Evolutionary conservation across 2,329 filamentous ascomycete species (phyloP).

Genomic region (Fusarium incarnatum): DNA sequence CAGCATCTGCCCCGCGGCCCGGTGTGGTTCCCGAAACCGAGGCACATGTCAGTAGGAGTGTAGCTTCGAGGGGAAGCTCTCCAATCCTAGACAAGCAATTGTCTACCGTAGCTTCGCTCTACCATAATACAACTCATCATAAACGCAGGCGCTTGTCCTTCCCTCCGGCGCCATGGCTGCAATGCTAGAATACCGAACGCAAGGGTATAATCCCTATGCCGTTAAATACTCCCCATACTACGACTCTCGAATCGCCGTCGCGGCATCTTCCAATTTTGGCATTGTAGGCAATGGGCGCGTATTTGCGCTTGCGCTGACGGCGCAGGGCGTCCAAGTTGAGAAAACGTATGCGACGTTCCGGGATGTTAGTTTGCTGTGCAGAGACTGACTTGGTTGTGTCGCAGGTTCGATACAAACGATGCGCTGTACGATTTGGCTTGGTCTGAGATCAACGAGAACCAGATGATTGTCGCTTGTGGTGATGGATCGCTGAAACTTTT

Average conservation of each 20-base stretch:
- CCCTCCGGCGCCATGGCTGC: slow-evolving; percentile 55
- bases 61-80: slow-evolving; percentile 21
- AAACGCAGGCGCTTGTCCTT: slow-evolving; percentile 34
- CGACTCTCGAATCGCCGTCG: slow-evolving; percentile 92
- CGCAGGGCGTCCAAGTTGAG: slow-evolving; percentile 84
- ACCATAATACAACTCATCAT: slow-evolving; percentile 25
- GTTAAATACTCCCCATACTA: slow-evolving; percentile 99
- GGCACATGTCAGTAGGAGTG: slow-evolving; percentile 51
- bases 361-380: background rate
- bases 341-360: slow-evolving; percentile 72
- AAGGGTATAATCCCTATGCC: slow-evolving; percentile 94
- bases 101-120: slow-evolving; percentile 15
- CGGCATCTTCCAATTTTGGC: slow-evolving; percentile 92
- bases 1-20: slow-evolving; percentile 39
- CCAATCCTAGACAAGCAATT: slow-evolving; percentile 18
- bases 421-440: slow-evolving; percentile 94
- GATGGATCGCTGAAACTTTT: slow-evolving; percentile 97
- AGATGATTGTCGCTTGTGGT: slow-evolving; percentile 87
- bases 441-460: slow-evolving; percentile 97
- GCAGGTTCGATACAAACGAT: slow-evolving; percentile 94
- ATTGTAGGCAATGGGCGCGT: slow-evolving; percentile 95
- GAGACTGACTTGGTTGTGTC: slow-evolving; percentile 2
- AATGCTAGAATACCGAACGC: slow-evolving; percentile 95
- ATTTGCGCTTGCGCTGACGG: slow-evolving; percentile 84
- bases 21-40: slow-evolving; percentile 52